Evolutionary conservation across 768 basidiomycete species (phyloP).

Genomic region (Psilocybe cyanescens): DNA sequence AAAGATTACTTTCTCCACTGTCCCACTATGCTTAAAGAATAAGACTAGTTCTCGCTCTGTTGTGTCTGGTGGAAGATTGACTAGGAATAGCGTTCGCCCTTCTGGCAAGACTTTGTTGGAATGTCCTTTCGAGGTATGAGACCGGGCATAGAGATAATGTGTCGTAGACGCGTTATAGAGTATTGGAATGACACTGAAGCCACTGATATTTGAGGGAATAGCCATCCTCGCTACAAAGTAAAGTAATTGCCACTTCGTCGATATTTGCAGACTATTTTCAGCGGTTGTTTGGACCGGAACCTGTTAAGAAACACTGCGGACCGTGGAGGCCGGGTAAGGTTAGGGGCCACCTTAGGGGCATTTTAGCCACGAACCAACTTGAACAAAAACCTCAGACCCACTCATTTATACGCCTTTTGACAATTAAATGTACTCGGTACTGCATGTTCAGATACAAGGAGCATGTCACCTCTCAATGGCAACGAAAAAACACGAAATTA

Average conservation of each 20-base stretch:
- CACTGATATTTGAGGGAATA: conserved; percentile 37
- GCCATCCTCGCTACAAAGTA: conserved; percentile 22
- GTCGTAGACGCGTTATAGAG: conserved; percentile 47
- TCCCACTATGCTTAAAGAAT: conserved; percentile 80
- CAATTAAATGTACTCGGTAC: no score
- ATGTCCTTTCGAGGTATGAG: conserved; percentile 51
- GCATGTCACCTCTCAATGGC: no score
- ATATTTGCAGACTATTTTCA: neutral
- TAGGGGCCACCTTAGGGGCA: neutral
- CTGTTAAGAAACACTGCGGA: neutral
- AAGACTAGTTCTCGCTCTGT: conserved; percentile 78
- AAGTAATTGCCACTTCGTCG: neutral
- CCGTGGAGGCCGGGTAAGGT: neutral
- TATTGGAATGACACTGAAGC: conserved; percentile 53
- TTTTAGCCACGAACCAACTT: no score
- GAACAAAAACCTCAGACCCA: no score
- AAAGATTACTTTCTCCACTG: conserved; percentile 76
- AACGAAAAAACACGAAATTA: no score
- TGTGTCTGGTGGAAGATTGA: conserved; percentile 88
- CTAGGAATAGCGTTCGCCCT: conserved; percentile 63
- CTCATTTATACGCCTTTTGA: no score
- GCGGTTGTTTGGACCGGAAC: neutral
- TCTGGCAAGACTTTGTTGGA: conserved; percentile 7
- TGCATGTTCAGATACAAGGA: no score
- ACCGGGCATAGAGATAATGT: conserved; percentile 81